Conservation (phyloP, 768 basidiomycete species). For the Ramaria rubella region DNA sequence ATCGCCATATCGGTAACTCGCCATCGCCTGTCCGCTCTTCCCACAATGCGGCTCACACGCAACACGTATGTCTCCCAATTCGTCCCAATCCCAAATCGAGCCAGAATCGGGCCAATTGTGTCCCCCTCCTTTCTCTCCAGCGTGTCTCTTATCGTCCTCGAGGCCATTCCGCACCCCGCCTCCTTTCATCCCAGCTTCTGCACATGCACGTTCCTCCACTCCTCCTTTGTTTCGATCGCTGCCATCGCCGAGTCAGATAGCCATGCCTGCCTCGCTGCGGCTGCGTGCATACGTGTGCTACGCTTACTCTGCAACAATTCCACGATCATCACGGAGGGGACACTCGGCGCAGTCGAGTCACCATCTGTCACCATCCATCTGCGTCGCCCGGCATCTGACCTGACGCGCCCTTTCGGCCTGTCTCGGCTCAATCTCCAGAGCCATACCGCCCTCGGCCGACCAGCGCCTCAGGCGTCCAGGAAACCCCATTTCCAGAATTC, state of each 20-base stretch:
- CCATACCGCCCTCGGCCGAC: no score
- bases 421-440: no score
- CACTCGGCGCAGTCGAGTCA: no score
- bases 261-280: neutral
- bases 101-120: neutral
- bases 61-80: neutral
- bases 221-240: neutral
- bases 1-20: neutral
- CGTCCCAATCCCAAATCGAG: neutral
- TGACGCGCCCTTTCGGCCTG: no score
- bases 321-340: no score
- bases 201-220: neutral
- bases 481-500: no score
- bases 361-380: no score
- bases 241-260: neutral
- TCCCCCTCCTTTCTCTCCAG: neutral
- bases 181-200: neutral
- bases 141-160: neutral
- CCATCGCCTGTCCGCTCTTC: neutral
- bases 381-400: no score
- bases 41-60: neutral
- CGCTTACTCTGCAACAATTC: no score
- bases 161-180: neutral
- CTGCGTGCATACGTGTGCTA: no score
- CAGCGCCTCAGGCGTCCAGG: no score